A percentile compares a stretch with the other conserved stretches of the same genome.
Evolutionary conservation across 495 filamentous ascomycete genomes (phyloP).

Genomic region (Lepidopterella palustris): DNA sequence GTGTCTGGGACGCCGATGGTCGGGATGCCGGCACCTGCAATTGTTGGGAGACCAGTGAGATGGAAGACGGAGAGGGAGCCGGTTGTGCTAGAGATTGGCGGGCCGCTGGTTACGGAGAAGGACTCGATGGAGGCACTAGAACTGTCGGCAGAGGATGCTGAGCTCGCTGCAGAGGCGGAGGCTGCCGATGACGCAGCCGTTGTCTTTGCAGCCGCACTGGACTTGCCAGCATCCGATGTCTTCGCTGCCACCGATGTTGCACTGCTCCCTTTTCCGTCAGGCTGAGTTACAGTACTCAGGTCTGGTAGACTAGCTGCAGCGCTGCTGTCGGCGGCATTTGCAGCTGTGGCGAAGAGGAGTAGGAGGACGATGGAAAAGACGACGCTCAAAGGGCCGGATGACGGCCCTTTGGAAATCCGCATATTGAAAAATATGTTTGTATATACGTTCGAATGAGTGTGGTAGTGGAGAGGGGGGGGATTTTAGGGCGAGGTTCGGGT

Average conservation of each 20-base stretch:
- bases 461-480: background rate
- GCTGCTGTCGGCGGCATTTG: constrained; percentile 10
- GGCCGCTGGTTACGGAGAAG: constrained; percentile 10
- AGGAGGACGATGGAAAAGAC: constrained; percentile 22
- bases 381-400: constrained; percentile 19
- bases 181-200: background rate
- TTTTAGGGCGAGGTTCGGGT: constrained; percentile 19
- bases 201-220: background rate
- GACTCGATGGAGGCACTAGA: background rate
- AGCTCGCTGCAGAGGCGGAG: background rate
- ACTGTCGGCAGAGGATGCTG: background rate
- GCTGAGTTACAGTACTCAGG: constrained; percentile 15
- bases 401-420: constrained; percentile 27
- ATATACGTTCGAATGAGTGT: background rate
- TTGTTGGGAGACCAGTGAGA: constrained; percentile 41
- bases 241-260: background rate
- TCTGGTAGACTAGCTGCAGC: constrained; percentile 22
- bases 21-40: constrained; percentile 47
- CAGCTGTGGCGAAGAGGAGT: constrained; percentile 17
- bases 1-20: constrained; percentile 72
- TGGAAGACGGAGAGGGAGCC: constrained; percentile 28
- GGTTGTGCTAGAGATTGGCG: constrained; percentile 8
- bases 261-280: constrained; percentile 6
- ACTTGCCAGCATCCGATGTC: background rate
- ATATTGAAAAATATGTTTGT: constrained; percentile 13